Percentiles rank a stretch among this genome's conserved stretches.
phyloP scores from a whole-genome alignment of 148 eudicot genomes.

The Polygonum maritimum region DNA sequence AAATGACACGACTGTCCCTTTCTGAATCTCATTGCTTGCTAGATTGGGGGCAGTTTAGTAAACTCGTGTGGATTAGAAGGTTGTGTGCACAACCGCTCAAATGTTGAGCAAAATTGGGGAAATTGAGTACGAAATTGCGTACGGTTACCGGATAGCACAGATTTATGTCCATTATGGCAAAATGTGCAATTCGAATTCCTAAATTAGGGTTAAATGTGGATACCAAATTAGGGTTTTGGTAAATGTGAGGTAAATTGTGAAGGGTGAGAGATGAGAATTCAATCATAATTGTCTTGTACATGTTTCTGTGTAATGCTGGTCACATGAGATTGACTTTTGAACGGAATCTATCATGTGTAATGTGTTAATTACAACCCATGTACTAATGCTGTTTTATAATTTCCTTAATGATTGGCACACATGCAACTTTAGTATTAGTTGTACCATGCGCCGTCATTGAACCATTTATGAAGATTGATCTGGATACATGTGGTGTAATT shows the following conservation, averaged over 20 bases:
- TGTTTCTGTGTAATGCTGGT: neutral
- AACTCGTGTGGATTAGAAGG: neutral
- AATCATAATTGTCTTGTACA: neutral
- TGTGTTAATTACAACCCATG: neutral
- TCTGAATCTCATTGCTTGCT: neutral
- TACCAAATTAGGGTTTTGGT: neutral
- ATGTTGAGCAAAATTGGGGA: too few relatives aligned
- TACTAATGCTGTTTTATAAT: neutral
- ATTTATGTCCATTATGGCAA: too few relatives aligned
- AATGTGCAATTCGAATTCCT: too few relatives aligned
- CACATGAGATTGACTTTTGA: constrained; percentile 7
- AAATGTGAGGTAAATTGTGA: too few relatives aligned
- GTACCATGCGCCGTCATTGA: too few relatives aligned
- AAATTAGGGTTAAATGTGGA: too few relatives aligned
- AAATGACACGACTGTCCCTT: neutral
- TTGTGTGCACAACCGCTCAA: too few relatives aligned
- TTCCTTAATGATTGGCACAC: neutral
- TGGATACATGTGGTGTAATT: too few relatives aligned
- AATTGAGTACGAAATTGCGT: too few relatives aligned
- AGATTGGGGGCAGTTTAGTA: neutral
- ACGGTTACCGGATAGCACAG: too few relatives aligned
- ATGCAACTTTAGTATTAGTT: neutral
- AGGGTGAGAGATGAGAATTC: too few relatives aligned
- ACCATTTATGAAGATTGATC: too few relatives aligned
- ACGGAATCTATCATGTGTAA: constrained; percentile 5